A percentile compares a stretch with the other conserved stretches of the same genome.
Conservation (phyloP, 345 rosid species). For the Syzygium jambos region DNA sequence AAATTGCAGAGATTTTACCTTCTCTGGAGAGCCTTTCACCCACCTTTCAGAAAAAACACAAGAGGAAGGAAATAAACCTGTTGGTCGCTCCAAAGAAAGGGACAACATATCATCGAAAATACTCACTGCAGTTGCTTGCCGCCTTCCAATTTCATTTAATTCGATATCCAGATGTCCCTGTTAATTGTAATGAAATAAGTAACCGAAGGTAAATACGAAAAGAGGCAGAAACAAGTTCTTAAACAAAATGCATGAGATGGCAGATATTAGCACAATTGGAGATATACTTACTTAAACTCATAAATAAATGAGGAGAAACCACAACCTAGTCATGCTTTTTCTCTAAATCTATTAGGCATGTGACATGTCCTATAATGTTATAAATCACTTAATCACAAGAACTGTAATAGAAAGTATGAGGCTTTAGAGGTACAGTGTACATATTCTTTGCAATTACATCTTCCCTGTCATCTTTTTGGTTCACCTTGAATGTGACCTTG, state of each 20-base stretch:
- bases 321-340: background rate
- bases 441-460: background rate
- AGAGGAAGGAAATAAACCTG: background rate
- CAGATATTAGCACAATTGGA: background rate
- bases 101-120: background rate
- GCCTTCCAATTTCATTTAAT: slow-evolving; percentile 48
- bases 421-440: background rate
- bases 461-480: background rate
- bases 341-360: background rate
- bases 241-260: background rate
- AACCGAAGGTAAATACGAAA: background rate
- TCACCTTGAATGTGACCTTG: background rate
- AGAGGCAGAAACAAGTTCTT: background rate
- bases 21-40: slow-evolving; percentile 59
- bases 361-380: background rate
- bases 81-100: background rate
- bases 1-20: slow-evolving; percentile 46
- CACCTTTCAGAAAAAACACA: slow-evolving; percentile 24
- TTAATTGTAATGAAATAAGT: background rate
- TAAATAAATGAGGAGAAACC: background rate
- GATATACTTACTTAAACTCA: background rate
- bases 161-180: slow-evolving; percentile 20
- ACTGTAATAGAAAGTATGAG: background rate
- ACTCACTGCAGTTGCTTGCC: slow-evolving; percentile 60
- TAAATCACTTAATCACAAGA: background rate